These are phyloP conservation scores for Suillus alpinus DNA, from an alignment of 768 basidiomycete species.

Conservation along the genomic window DNA sequence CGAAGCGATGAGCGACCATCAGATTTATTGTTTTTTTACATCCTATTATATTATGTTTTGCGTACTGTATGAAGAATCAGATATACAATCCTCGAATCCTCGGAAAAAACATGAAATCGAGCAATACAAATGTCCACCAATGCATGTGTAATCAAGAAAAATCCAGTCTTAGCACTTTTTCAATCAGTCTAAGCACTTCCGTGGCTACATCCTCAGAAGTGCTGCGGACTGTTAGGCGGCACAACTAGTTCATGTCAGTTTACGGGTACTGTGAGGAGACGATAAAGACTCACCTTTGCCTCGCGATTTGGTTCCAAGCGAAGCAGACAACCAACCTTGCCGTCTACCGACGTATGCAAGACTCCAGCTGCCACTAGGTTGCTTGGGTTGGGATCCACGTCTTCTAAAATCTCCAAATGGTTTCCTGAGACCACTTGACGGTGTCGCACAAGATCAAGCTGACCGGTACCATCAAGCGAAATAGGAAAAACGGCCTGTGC, in stretches of 20 bases:
- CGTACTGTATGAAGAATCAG: slow-evolving; percentile 23
- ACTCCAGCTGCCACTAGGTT: slow-evolving; percentile 97
- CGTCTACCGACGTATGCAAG: slow-evolving; percentile 84
- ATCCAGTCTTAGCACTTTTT: slow-evolving; percentile 35
- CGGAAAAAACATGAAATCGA: background rate
- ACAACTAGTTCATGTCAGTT: slow-evolving; percentile 52
- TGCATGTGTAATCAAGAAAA: slow-evolving; percentile 9
- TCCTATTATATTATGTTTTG: slow-evolving; percentile 16
- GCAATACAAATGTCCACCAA: background rate
- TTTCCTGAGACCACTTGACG: slow-evolving; percentile 77
- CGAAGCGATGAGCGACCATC: slow-evolving; percentile 28
- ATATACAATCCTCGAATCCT: slow-evolving; percentile 13
- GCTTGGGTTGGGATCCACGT: slow-evolving; percentile 90
- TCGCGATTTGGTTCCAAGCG: slow-evolving; percentile 94
- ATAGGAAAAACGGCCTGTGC: slow-evolving; percentile 87
- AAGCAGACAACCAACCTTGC: slow-evolving; percentile 93
- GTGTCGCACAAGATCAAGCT: slow-evolving; percentile 73
- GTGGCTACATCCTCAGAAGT: slow-evolving; percentile 88
- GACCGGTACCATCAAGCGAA: slow-evolving; percentile 57
- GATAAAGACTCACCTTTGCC: slow-evolving; percentile 67
- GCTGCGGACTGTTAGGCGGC: slow-evolving; percentile 89
- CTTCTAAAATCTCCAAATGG: slow-evolving; percentile 71
- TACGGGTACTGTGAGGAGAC: background rate
- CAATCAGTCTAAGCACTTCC: slow-evolving; percentile 59
- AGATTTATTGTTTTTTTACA: slow-evolving; percentile 7